Evolutionary conservation across 1,284 basidiomycete genomes (phyloP).

Genomic region (Pascua guehoae): DNA sequence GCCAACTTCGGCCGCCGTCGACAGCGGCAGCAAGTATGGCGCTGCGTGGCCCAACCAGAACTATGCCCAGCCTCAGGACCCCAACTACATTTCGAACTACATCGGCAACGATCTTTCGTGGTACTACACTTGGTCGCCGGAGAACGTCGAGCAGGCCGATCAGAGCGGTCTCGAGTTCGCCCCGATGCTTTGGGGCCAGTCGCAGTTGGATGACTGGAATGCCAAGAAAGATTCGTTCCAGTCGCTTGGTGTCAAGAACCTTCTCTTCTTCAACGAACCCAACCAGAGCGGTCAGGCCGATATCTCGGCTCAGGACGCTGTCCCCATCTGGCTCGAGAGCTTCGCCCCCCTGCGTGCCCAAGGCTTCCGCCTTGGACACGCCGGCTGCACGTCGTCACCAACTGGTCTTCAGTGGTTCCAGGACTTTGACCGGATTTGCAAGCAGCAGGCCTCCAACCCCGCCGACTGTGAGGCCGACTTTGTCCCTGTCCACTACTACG

Average conservation of each 20-base stretch:
- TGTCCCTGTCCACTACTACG: slow-evolving; percentile 48
- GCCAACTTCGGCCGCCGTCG: neutral
- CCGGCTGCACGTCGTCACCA: slow-evolving; percentile 14
- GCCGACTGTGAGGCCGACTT: slow-evolving; percentile 39
- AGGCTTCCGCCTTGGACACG: slow-evolving; percentile 50
- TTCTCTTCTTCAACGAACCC: slow-evolving; percentile 64
- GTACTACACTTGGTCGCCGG: slow-evolving; percentile 48
- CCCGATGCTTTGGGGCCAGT: slow-evolving; percentile 68
- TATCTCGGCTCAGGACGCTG: slow-evolving; percentile 56
- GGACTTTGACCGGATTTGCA: slow-evolving; percentile 58
- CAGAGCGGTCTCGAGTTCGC: slow-evolving; percentile 55
- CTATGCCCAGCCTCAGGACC: neutral
- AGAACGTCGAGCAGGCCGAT: slow-evolving; percentile 16
- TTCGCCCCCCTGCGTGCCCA: slow-evolving; percentile 50
- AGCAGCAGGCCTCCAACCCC: slow-evolving; percentile 17
- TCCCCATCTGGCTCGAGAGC: slow-evolving; percentile 57
- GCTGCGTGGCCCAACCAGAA: slow-evolving; percentile 61
- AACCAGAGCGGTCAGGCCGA: slow-evolving; percentile 62
- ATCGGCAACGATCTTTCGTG: slow-evolving; percentile 35
- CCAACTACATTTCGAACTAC: slow-evolving; percentile 53
- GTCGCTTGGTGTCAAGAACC: slow-evolving; percentile 54
- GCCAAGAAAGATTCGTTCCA: slow-evolving; percentile 38
- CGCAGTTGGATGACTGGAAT: slow-evolving; percentile 36
- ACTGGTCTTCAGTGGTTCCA: slow-evolving; percentile 56
- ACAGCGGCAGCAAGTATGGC: slow-evolving; percentile 56